Percentiles rank a stretch among this genome's conserved stretches.
phyloP scores from a whole-genome alignment of 2,329 filamentous ascomycete species.

The Ophiosphaerella korrae region DNA sequence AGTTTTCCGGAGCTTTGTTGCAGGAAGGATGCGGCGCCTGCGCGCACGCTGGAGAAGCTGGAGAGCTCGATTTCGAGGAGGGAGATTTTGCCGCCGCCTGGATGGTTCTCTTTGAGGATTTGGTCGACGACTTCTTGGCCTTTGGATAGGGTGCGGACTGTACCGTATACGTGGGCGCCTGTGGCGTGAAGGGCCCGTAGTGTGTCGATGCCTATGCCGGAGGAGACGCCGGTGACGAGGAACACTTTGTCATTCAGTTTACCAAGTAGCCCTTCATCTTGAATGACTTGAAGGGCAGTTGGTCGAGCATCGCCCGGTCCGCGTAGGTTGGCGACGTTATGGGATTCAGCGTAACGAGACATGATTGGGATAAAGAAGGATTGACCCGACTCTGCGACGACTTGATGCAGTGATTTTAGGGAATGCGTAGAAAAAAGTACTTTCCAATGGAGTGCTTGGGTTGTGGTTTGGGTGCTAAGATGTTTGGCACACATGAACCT shows the following conservation, averaged over 20 bases:
- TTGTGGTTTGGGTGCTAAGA: no score
- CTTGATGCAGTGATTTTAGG: no score
- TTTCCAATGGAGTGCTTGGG: no score
- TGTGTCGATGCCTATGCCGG: constrained; percentile 34
- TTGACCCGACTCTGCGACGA: no score
- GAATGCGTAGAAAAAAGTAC: no score
- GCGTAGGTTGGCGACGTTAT: constrained; percentile 1
- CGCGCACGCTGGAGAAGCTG: constrained; percentile 15
- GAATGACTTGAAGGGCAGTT: constrained; percentile 48
- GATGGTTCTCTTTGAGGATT: constrained; percentile 3
- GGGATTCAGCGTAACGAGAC: constrained; percentile 3
- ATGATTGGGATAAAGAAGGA: background rate
- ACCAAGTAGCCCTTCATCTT: constrained; percentile 45
- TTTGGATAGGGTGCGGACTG: constrained; percentile 48
- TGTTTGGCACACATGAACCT: no score
- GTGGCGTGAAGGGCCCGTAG: constrained; percentile 50
- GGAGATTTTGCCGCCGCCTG: constrained; percentile 7
- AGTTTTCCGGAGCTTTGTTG: constrained; percentile 7
- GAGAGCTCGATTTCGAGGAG: constrained; percentile 25
- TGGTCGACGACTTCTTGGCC: constrained; percentile 8
- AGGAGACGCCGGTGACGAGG: constrained; percentile 32
- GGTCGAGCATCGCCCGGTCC: constrained; percentile 50
- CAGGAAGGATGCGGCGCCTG: constrained; percentile 7
- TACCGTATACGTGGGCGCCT: constrained; percentile 53
- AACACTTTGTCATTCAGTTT: constrained; percentile 31